Evolutionary conservation across 192 early-diverging fungal genomes (phyloP), one percentile per base, ranked within the genome.

Genomic region (Lobulomyces angularis): DNA sequence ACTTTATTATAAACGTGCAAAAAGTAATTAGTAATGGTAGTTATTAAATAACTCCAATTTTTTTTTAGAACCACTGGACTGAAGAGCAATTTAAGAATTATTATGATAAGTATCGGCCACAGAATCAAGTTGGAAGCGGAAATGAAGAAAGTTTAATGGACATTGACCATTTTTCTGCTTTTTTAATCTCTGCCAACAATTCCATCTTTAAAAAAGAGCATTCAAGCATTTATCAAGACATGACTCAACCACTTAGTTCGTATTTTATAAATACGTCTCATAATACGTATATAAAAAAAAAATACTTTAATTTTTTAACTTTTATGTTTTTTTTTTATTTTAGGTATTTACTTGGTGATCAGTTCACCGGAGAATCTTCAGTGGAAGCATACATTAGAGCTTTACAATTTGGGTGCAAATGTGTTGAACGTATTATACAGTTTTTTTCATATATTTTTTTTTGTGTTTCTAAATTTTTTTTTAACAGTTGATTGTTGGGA

Each of bases 231-330:
- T 66, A 62, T 34, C 71, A 81, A 26, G 75, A 79, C 29, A 83
- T 84, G 80, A 55, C 59, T 18, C 63, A 62, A 41, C 79, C 83
- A 2, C 45, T 91, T 5, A 74, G 62, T 37, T 68, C 83, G 41
- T 94, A 94, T 57, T 89, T 70, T 30, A 81, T 92, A 31, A 76
- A 79, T 36, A 79, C 86, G 0, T 86, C 83, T 14, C 90, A 94
- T 48, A 94, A 94, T 53, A 94, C 90, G 41, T 88, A 48, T 8
- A 40, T 28, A 8, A 22, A 19, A 18, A 16, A 37, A 11, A 23
- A 19, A 20, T 20, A 53, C 52, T 5, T 2, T 0, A 0, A 14
- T 27, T 16, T 27, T 8, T 37, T 17, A 16, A 40, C 46, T 27
- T 47, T 4, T 19, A 40, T 48, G 19, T 25, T 21, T 48, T 18